Conservation (phyloP, 225 moss, liverwort and hornwort genomes). For the Bryoerythrophyllum caledonicum region DNA sequence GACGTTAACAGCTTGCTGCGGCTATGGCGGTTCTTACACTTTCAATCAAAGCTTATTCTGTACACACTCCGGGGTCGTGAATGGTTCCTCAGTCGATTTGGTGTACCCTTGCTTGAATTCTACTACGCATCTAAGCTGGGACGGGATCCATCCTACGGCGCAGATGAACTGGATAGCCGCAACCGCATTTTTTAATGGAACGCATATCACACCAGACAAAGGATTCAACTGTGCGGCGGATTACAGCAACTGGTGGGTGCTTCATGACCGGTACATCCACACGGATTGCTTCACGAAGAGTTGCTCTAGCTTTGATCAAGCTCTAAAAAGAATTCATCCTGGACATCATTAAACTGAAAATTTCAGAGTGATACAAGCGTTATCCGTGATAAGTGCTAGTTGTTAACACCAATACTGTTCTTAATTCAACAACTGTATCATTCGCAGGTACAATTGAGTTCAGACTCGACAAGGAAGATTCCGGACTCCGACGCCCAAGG, state of each 20-base stretch:
- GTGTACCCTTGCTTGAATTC: slow-evolving; percentile 51
- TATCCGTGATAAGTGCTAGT: background rate
- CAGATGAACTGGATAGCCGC: slow-evolving; percentile 51
- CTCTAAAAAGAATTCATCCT: background rate
- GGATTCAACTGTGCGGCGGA: slow-evolving; percentile 55
- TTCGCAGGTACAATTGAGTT: slow-evolving; percentile 42
- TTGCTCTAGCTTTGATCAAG: background rate
- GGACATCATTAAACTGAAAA: background rate
- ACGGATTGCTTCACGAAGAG: background rate
- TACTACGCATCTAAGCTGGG: slow-evolving; percentile 44
- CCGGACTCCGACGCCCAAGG: background rate
- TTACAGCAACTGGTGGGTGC: slow-evolving; percentile 48
- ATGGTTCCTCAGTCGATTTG: slow-evolving; percentile 28
- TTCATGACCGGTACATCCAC: background rate
- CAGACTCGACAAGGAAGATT: background rate
- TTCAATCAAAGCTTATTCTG: slow-evolving; percentile 52
- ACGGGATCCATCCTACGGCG: slow-evolving; percentile 58
- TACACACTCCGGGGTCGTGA: slow-evolving; percentile 35
- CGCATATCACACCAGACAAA: slow-evolving; percentile 42
- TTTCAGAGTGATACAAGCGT: background rate
- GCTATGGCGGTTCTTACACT: slow-evolving; percentile 58
- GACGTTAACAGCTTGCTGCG: slow-evolving; percentile 60
- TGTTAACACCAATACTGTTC: background rate
- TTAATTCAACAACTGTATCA: background rate
- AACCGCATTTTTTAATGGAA: slow-evolving; percentile 50